Base-by-base conservation (phyloP, 768 basidiomycete genomes). In the Flagelloscypha sp. region DNA sequence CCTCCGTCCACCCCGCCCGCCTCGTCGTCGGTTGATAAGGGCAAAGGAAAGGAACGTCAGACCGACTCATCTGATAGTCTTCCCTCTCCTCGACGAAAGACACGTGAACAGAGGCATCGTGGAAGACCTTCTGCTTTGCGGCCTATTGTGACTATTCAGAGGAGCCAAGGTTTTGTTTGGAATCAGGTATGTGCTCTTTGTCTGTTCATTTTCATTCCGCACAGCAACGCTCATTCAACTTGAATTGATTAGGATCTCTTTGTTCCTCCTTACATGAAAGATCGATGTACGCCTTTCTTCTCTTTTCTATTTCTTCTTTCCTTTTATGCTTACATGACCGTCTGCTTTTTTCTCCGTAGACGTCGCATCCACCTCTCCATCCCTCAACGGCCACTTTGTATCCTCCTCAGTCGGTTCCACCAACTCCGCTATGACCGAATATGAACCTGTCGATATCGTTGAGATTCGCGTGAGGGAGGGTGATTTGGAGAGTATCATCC, bases 91-190 rank as follows among this genome's bases (percentile, higher is more conserved):
- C 54, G 58, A 43, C 68, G 62, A 49, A 67, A 59, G 50, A 67
- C 63, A 40, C 66, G 67, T 47, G 65, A 57, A 44, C 63, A 58
- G 55, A 73, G 70, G 54, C 76, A 74, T 56, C 69, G 66, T 41
- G 72, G 71, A 25, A 63, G 67, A 40, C 63, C 70, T 3, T 66
- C 72, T 12, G 71, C 78, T 16, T 71, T 86, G 27, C 74, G 86
- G 12, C 86, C 86, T 22, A 88, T 89, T 56, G 54, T 88, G 55
- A 89, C 86, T 27, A 89, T 89, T 36, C 85, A 88, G 52, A 70
- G 70, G 52, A 86, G 84, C 48, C 84, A 89, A 56, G 86, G 86
- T 9, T 89, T 89, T 48, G 86, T 89, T 1, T 89, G 86, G 86
- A 89, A 89, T 49, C 86, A 88, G 70, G 85, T 84, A 35, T 31